Evolutionary conservation across 441 rosid species (phyloP), one percentile per base, ranked within the genome.

Genomic region (Croton setiger): DNA sequence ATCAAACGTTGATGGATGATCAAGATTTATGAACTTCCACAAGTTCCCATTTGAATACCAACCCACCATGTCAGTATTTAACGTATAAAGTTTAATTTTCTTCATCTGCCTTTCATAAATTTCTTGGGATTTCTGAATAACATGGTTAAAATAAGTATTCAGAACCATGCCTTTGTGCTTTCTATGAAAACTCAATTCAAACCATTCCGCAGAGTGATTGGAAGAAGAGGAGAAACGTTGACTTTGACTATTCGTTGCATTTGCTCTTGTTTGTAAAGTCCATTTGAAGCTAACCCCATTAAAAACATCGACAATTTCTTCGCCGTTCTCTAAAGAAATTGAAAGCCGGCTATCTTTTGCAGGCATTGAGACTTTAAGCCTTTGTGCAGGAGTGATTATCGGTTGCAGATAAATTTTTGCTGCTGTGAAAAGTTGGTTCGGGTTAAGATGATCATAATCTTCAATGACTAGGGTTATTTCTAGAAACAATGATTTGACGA

Each of bases 1-100:
- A 35, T 79, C 86, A 31, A 89, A 91, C 0, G 91, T 87, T 15
- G 90, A 79, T 9, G 92, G 93, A 67, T 91, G 96, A 60, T 91
- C 88, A 21, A 85, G 83, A 75, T 81, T 78, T 45, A 80, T 71
- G 0, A 81, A 58, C 3, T 74, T 68, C 83, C 85, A 85, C 9
- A 17, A 66, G 9, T 68, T 77, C 35, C 48, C n/a, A 37, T 72
- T 70, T 27, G 9, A 4, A 23, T n/a, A n/a, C n/a, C n/a, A n/a
- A n/a, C n/a, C n/a, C n/a, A 64, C 8, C 64, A 72, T 20, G 3
- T 74, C 71, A 20, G 17, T 20, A 20, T 10, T 15, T 20, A 80
- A 53, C 2, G 85, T 79, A 47, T 60, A 71, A 31, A 85, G 58
- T 74, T 76, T 78, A 52, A 79, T 55, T 8, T 27, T 54, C 55